Base-by-base conservation (phyloP, 2,329 filamentous ascomycete species). In the Neopestalotiopsis rosae region DNA sequence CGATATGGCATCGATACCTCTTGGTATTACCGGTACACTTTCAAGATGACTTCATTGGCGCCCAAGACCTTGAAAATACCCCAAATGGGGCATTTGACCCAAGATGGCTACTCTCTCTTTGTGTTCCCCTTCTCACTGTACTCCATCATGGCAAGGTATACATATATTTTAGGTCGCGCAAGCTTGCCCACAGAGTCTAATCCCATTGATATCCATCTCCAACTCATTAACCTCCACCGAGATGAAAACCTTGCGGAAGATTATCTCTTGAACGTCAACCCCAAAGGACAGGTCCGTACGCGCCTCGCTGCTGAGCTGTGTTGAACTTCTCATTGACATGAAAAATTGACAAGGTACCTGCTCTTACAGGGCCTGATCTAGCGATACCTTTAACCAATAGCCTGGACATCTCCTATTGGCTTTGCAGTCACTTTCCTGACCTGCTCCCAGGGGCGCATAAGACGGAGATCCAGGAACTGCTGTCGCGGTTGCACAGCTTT, bases 61-160 rank as follows among this genome's bases (percentile, higher is more conserved):
- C 45, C 45, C n/a, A 20, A 20, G 6, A 20, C 45, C 17, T 24
- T 20, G 0, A 20, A 17, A 3, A 9, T 6, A 52, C 9, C 4
- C 6, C 1, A 10, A 52, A n/a, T 52, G 45, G 14, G 1, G 9
- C 5, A 7, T 52, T 38, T 38, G 34, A 10, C 34, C 34, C 34
- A 38, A 10, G 45, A 52, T 42, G 12, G 62, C 13, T 69, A 64
- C 42, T 59, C 34, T 30, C 17, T 69, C 6, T 64, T 67, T 59
- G 45, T 66, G 4, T 69, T 64, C 28, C 68, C 68, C 5, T 69
- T 65, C 65, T 69, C 68, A 1, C 59, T 69, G 12, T 69, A 69
- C 38, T 69, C 68, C 1, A 69, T 69, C 14, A 69, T 69, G 64
- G 65, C 65, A 5, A 67, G 49, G 42, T 56, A 63, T 7, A 62